Conservation (phyloP, 169 alveolate genomes). For the Eimeria necatrix region DNA sequence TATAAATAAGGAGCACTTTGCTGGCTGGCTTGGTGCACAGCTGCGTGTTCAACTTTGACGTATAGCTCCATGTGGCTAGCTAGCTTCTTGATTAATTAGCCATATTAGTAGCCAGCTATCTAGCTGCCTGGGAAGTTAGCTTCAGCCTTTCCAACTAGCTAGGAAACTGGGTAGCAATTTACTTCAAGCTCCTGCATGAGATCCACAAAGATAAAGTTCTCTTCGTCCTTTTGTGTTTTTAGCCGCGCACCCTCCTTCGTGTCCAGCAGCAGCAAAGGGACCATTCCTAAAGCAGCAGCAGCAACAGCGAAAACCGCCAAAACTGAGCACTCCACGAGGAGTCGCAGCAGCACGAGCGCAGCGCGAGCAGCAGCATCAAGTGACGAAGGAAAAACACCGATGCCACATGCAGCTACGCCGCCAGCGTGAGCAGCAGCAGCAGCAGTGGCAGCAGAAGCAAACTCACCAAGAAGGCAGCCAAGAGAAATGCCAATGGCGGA, state of each 20-base stretch:
- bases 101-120: neutral
- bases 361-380: too few relatives aligned
- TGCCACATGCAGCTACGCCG: neutral
- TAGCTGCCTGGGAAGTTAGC: neutral
- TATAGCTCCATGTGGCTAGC: too few relatives aligned
- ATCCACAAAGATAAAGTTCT: neutral
- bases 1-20: too few relatives aligned
- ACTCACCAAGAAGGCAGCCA: slow-evolving; percentile 60
- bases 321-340: neutral
- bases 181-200: slow-evolving; percentile 25
- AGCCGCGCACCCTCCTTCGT: slow-evolving; percentile 63
- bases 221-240: slow-evolving; percentile 7
- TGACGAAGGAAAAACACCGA: too few relatives aligned
- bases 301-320: neutral
- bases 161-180: neutral
- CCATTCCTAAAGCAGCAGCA: slow-evolving; percentile 32
- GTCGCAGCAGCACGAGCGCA: too few relatives aligned
- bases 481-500: slow-evolving; percentile 55
- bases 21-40: too few relatives aligned
- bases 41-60: too few relatives aligned
- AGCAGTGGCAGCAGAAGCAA: neutral
- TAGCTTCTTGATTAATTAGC: too few relatives aligned
- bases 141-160: too few relatives aligned
- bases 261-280: slow-evolving; percentile 61
- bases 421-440: neutral